Conservation (phyloP, 73 alveolate genomes). For the Paramecium octaurelia region DNA sequence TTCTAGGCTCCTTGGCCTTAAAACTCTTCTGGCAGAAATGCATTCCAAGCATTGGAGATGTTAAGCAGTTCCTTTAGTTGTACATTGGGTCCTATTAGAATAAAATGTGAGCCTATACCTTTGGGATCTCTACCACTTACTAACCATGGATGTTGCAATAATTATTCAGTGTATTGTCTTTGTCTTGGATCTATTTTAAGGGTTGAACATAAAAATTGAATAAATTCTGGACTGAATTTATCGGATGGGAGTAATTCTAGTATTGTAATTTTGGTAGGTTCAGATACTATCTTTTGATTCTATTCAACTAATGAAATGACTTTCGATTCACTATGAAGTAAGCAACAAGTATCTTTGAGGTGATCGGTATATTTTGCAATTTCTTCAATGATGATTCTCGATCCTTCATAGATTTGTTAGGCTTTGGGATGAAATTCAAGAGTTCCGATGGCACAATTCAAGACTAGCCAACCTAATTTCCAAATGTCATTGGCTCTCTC, state of each 20-base stretch:
- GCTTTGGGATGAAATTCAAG: constrained; percentile 48
- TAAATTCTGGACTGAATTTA: constrained; percentile 8
- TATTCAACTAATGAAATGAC: not conserved
- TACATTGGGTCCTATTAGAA: constrained; percentile 29
- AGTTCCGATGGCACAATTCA: constrained; percentile 39
- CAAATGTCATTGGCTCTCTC: constrained; percentile 49
- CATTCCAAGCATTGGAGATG: constrained; percentile 43
- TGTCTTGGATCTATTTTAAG: constrained; percentile 39
- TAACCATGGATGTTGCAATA: constrained; percentile 8
- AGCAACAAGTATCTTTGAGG: constrained; percentile 18
- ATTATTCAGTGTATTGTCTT: not conserved
- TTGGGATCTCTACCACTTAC: not conserved
- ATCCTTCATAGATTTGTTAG: constrained; percentile 37
- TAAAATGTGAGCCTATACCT: not conserved
- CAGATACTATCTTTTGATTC: not conserved
- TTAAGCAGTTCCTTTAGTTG: not conserved
- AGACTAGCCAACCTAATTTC: constrained; percentile 14
- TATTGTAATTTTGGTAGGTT: not conserved
- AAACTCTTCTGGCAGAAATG: constrained; percentile 22
- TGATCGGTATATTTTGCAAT: constrained; percentile 15
- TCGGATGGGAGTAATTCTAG: not conserved
- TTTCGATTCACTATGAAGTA: constrained; percentile 11
- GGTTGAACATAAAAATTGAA: not conserved
- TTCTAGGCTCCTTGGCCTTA: constrained; percentile 37
- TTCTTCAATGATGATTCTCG: constrained; percentile 22